phyloP scores from a whole-genome alignment of 1,284 basidiomycete species.

The Golubevia sp. region DNA sequence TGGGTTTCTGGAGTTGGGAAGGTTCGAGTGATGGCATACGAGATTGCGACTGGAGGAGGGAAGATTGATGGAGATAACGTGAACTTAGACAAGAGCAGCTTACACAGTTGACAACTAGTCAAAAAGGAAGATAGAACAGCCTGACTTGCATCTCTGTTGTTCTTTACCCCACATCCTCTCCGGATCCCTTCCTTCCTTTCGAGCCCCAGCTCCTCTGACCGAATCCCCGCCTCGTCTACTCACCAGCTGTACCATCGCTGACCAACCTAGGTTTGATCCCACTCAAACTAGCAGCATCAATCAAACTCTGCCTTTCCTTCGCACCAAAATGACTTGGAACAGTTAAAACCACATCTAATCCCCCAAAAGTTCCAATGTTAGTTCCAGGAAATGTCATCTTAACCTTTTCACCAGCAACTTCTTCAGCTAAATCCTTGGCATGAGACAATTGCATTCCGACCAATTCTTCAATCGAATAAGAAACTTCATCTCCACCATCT shows the following conservation, averaged over 20 bases:
- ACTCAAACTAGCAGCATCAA: constrained; percentile 87
- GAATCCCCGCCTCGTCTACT: constrained; percentile 10
- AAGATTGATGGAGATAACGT: not conserved
- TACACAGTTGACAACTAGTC: no score
- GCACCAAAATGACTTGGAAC: constrained; percentile 55
- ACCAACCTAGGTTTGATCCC: constrained; percentile 84
- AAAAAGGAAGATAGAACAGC: no score
- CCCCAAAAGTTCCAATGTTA: constrained; percentile 20
- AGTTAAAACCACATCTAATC: constrained; percentile 56
- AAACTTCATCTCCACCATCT: not conserved
- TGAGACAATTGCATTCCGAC: constrained; percentile 93
- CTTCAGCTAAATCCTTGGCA: constrained; percentile 83
- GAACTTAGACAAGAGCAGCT: no score
- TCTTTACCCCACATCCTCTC: no score
- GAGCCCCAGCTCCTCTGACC: not conserved
- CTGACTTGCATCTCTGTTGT: no score
- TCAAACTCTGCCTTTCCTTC: constrained; percentile 78
- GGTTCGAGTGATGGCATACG: constrained; percentile 92
- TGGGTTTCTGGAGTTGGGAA: constrained; percentile 78
- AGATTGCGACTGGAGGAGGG: constrained; percentile 71
- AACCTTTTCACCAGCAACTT: constrained; percentile 66
- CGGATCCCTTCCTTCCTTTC: not conserved
- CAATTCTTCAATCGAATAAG: constrained; percentile 76
- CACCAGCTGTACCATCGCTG: constrained; percentile 82
- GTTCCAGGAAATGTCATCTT: constrained; percentile 31